Conservation (phyloP, 192 early-diverging fungal species). For the Pilaira anomala region DNA sequence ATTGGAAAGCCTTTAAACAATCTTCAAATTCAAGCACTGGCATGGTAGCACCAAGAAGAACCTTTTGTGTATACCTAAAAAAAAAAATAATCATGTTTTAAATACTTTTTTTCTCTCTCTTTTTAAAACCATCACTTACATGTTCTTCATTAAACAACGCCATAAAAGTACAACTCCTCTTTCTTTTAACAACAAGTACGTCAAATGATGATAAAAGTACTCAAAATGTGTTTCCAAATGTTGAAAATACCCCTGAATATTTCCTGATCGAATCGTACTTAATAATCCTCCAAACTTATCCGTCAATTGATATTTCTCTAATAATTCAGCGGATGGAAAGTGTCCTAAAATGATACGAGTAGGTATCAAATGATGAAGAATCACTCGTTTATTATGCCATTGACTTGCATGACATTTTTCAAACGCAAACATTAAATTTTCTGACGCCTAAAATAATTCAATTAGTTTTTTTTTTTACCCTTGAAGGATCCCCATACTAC, state of each 20-base stretch:
- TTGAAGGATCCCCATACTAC: background rate
- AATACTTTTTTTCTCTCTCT: too few relatives aligned
- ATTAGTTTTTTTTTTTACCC: background rate
- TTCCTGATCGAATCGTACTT: conserved; percentile 31
- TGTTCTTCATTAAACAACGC: conserved; percentile 40
- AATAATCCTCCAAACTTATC: conserved; percentile 29
- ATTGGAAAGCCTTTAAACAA: conserved; percentile 28
- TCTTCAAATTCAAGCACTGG: conserved; percentile 9
- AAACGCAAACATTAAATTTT: conserved; percentile 42
- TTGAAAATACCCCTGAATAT: conserved; percentile 24
- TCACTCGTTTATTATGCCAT: conserved; percentile 37
- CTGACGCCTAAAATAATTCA: conserved; percentile 24
- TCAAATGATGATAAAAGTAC: conserved; percentile 36
- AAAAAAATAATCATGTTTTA: background rate
- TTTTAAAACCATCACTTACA: conserved; percentile 21
- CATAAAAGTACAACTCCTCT: conserved; percentile 40
- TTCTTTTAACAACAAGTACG: conserved; percentile 42
- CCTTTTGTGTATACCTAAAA: background rate
- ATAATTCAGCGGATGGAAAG: conserved; percentile 31
- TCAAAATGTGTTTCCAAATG: conserved; percentile 25
- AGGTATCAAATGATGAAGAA: conserved; percentile 41
- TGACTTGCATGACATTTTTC: conserved; percentile 28
- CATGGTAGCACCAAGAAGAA: background rate
- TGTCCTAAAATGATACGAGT: conserved; percentile 41
- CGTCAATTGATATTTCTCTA: conserved; percentile 31